A percentile compares a stretch with the other conserved stretches of the same genome.
Evolutionary conservation across 1,139 yeast species (phyloP).

Genomic region (Debaryomyces udenii): DNA sequence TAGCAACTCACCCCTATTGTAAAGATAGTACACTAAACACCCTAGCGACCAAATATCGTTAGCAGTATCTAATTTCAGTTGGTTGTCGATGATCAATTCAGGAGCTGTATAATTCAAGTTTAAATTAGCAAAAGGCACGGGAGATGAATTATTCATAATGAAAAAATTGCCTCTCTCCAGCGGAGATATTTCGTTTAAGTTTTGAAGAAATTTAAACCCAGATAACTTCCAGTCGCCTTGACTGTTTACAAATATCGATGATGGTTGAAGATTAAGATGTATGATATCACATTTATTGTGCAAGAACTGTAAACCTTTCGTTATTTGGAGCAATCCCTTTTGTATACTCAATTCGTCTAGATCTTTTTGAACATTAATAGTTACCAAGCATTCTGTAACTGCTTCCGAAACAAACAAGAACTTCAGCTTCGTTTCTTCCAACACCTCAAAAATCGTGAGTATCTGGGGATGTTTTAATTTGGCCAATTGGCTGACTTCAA

Average conservation of each 20-base stretch:
- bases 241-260: slow-evolving; percentile 71
- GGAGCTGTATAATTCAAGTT: slow-evolving; percentile 66
- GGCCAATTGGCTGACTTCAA: slow-evolving; percentile 68
- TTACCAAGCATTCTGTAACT: slow-evolving; percentile 60
- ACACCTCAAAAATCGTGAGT: slow-evolving; percentile 77
- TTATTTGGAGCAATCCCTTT: slow-evolving; percentile 79
- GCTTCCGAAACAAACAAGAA: slow-evolving; percentile 86
- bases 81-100: slow-evolving; percentile 30
- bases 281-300: slow-evolving; percentile 76
- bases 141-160: slow-evolving; percentile 67
- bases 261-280: slow-evolving; percentile 80
- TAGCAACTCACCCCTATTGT: slow-evolving; percentile 49
- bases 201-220: slow-evolving; percentile 71
- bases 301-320: slow-evolving; percentile 78
- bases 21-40: slow-evolving; percentile 68
- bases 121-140: slow-evolving; percentile 77
- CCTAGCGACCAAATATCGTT: slow-evolving; percentile 90
- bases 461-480: slow-evolving; percentile 88
- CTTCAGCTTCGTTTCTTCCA: slow-evolving; percentile 82
- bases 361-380: slow-evolving; percentile 43
- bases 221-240: slow-evolving; percentile 94
- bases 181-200: slow-evolving; percentile 49
- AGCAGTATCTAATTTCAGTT: slow-evolving; percentile 54
- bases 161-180: slow-evolving; percentile 57
- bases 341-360: slow-evolving; percentile 75